Conservation (phyloP, 345 rosid species). For the Gossypium longicalyx region DNA sequence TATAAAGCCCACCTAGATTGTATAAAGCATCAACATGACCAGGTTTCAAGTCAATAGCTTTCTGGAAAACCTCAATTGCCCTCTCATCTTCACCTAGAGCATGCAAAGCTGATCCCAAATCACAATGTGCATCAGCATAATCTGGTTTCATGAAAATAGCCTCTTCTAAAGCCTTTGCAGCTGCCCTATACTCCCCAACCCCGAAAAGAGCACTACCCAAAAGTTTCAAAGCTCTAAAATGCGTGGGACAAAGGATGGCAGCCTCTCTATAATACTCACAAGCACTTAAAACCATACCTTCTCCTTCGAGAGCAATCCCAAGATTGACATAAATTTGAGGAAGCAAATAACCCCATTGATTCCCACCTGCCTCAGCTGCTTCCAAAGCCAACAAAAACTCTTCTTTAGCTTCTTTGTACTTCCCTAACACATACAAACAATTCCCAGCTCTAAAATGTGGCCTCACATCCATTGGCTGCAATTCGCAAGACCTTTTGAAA, state of each 20-base stretch:
- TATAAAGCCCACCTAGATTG: conserved; percentile 93
- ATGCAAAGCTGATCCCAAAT: conserved; percentile 91
- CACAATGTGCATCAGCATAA: conserved; percentile 95
- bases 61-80: conserved; percentile 94
- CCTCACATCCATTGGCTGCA: conserved; percentile 87
- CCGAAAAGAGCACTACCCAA: conserved; percentile 96
- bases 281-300: no score
- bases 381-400: conserved; percentile 78
- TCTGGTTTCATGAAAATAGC: conserved; percentile 93
- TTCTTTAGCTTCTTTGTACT: conserved; percentile 70
- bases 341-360: conserved; percentile 85
- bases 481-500: conserved; percentile 89
- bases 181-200: conserved; percentile 94
- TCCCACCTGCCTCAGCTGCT: conserved; percentile 89
- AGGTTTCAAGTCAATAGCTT: conserved; percentile 91
- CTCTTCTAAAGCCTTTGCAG: conserved; percentile 93
- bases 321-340: conserved; percentile 97
- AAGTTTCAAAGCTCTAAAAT: conserved; percentile 92
- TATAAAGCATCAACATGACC: conserved; percentile 88
- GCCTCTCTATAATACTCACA: no score
- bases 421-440: conserved; percentile 74
- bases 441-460: conserved; percentile 93
- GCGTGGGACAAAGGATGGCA: conserved; percentile 91
- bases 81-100: conserved; percentile 93
- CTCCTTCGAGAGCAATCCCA: conserved; percentile 53